Conservation (phyloP, 495 filamentous ascomycete genomes). For the Neurospora discreta region DNA sequence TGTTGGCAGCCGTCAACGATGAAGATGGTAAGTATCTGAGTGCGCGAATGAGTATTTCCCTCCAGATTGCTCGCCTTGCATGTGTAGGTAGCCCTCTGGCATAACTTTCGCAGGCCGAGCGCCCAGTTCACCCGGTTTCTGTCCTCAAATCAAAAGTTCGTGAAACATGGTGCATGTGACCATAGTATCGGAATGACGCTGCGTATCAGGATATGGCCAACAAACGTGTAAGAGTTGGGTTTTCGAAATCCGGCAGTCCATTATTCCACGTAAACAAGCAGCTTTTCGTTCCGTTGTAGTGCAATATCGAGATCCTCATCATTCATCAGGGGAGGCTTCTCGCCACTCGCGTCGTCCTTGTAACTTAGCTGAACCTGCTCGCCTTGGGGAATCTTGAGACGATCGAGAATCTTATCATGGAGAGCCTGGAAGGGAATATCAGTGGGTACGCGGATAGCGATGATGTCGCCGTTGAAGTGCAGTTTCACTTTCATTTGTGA, state of each 20-base stretch:
- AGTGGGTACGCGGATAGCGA: slow-evolving; percentile 76
- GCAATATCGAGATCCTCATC: slow-evolving; percentile 75
- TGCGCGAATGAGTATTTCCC: neutral
- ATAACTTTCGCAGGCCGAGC: neutral
- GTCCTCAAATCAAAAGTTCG: neutral
- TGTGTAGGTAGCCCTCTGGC: neutral
- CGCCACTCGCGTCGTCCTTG: slow-evolving; percentile 71
- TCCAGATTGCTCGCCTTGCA: neutral
- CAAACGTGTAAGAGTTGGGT: neutral
- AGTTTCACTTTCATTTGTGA: slow-evolving; percentile 82
- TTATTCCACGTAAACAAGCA: slow-evolving; percentile 65
- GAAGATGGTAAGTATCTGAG: neutral
- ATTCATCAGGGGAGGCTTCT: slow-evolving; percentile 59
- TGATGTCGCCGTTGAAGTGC: slow-evolving; percentile 79
- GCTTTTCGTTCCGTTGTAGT: slow-evolving; percentile 70
- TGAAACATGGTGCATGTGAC: neutral
- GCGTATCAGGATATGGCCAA: neutral
- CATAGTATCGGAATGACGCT: neutral
- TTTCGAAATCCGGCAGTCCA: neutral
- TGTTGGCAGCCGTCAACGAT: neutral
- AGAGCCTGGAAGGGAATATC: slow-evolving; percentile 70
- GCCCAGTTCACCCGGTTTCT: neutral
- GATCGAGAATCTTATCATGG: slow-evolving; percentile 67
- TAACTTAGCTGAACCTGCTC: slow-evolving; percentile 71
- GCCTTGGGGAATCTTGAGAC: slow-evolving; percentile 52